These are phyloP conservation scores for Kwoniella botswanensis DNA, from an alignment of 768 basidiomycete species.

Conservation along the genomic window DNA sequence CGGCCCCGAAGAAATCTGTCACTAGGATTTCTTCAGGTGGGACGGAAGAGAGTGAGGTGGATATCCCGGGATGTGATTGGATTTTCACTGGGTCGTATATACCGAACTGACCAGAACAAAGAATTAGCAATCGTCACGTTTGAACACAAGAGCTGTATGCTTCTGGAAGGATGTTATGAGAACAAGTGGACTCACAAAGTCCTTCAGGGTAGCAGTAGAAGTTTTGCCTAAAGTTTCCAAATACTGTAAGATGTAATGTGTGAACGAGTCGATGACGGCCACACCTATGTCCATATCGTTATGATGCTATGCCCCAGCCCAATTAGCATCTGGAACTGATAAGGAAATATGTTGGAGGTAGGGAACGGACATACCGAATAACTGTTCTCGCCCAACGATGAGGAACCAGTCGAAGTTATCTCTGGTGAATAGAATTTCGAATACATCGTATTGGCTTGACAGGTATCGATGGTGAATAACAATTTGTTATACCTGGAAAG, in stretches of 20 bases:
- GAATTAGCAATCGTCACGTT: neutral
- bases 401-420: constrained; percentile 87
- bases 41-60: constrained; percentile 77
- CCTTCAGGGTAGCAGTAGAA: constrained; percentile 74
- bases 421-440: constrained; percentile 91
- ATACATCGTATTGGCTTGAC: constrained; percentile 96
- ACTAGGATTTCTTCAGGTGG: constrained; percentile 68
- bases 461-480: constrained; percentile 97
- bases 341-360: neutral
- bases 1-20: constrained; percentile 88
- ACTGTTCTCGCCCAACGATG: constrained; percentile 81
- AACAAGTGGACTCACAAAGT: constrained; percentile 67
- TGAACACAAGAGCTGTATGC: neutral
- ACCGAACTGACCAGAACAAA: constrained; percentile 67
- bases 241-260: constrained; percentile 86
- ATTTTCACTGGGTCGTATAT: constrained; percentile 76
- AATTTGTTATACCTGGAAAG: constrained; percentile 82
- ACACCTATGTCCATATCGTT: constrained; percentile 94
- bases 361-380: constrained; percentile 74
- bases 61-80: constrained; percentile 85
- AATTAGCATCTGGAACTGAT: neutral
- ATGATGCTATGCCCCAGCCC: constrained; percentile 68
- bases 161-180: neutral
- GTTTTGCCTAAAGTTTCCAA: constrained; percentile 95
- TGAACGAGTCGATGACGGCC: constrained; percentile 91